Percentiles rank a stretch among this genome's conserved stretches.
Conservation (phyloP, 495 filamentous ascomycete species). For the Penicilliopsis zonata region DNA sequence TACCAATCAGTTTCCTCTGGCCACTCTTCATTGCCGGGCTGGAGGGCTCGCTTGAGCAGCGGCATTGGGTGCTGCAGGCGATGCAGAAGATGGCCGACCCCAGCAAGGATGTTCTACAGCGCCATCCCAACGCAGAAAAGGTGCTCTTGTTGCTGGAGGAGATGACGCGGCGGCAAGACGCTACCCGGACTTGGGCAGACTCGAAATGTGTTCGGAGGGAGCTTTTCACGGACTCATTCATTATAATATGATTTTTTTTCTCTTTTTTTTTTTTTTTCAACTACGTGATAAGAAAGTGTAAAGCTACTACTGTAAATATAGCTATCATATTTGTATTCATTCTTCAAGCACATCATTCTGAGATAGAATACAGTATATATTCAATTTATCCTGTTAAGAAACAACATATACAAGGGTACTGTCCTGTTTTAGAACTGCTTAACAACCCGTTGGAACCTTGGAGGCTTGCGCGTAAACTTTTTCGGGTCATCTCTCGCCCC, state of each 20-base stretch:
- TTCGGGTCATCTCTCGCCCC: constrained; percentile 44
- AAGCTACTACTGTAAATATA: too few species aligned
- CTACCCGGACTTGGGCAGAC: constrained; percentile 27
- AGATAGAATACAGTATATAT: too few species aligned
- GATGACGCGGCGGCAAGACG: constrained; percentile 28
- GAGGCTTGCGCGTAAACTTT: constrained; percentile 40
- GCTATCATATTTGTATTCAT: too few species aligned
- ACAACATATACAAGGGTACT: neutral
- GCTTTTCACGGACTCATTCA: constrained; percentile 24
- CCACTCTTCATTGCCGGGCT: constrained; percentile 26
- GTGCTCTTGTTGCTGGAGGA: constrained; percentile 22
- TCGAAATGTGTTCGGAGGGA: constrained; percentile 25
- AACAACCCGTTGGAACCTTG: constrained; percentile 38
- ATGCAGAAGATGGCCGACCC: constrained; percentile 21
- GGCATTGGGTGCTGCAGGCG: constrained; percentile 22
- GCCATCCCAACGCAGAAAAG: constrained; percentile 22
- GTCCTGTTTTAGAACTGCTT: constrained; percentile 24
- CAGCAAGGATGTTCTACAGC: constrained; percentile 1
- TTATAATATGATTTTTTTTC: constrained; percentile 18
- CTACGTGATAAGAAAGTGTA: too few species aligned
- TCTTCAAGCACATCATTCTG: too few species aligned
- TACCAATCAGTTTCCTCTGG: constrained; percentile 26
- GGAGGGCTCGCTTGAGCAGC: constrained; percentile 23
- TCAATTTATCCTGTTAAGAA: too few species aligned
- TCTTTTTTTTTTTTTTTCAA: too few species aligned